Evolutionary conservation across 1,284 basidiomycete genomes (phyloP).

Genomic region (Apiotrichum domesticum): DNA sequence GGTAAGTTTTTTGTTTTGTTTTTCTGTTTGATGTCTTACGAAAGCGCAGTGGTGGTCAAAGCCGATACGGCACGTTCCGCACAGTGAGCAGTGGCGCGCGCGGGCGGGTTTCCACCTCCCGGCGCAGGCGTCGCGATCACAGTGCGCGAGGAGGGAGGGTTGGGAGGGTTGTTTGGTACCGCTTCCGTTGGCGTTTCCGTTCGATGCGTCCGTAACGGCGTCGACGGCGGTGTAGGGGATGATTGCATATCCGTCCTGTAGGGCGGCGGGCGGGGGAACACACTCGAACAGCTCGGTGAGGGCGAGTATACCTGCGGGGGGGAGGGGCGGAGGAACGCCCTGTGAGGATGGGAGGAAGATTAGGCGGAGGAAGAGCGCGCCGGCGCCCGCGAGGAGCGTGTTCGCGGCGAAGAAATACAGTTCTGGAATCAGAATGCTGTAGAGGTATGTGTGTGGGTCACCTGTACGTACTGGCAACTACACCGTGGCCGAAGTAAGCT

Average conservation of each 20-base stretch:
- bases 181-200: background rate
- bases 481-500: too few species aligned
- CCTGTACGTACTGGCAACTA: too few species aligned
- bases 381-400: slow-evolving; percentile 17
- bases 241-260: background rate
- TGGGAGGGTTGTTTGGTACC: background rate
- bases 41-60: slow-evolving; percentile 45
- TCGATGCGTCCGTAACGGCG: background rate
- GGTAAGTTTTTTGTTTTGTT: background rate
- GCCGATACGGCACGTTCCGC: slow-evolving; percentile 35
- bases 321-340: slow-evolving; percentile 24
- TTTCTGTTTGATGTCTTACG: slow-evolving; percentile 17
- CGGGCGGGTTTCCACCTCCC: slow-evolving; percentile 40
- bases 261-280: slow-evolving; percentile 19
- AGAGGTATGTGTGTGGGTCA: too few species aligned
- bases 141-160: slow-evolving; percentile 1
- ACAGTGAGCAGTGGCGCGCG: slow-evolving; percentile 40
- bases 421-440: slow-evolving; percentile 4
- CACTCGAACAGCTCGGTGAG: slow-evolving; percentile 28
- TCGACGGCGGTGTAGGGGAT: background rate
- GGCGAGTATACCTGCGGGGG: slow-evolving; percentile 13
- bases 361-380: slow-evolving; percentile 29
- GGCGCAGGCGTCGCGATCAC: background rate
- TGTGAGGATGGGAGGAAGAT: slow-evolving; percentile 36
- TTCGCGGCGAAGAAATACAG: slow-evolving; percentile 18